phyloP scores from a whole-genome alignment of 2,329 filamentous ascomycete species.

The Colletotrichum ledebouriae region DNA sequence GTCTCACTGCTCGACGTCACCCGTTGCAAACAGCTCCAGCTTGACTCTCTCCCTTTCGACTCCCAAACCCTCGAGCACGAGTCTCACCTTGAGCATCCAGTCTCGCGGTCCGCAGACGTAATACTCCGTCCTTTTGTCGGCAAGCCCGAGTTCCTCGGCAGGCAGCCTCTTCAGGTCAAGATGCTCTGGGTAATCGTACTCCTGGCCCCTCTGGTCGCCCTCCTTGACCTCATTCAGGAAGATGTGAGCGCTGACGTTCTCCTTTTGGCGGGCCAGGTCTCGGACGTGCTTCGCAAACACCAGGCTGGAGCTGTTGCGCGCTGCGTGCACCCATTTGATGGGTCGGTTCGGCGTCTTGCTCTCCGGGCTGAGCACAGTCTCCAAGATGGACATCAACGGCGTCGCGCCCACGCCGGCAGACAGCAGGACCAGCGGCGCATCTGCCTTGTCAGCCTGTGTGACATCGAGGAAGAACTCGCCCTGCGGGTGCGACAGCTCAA shows the following conservation, averaged over 20 bases:
- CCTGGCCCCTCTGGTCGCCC: conserved; percentile 60
- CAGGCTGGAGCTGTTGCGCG: conserved; percentile 62
- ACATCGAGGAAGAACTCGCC: conserved; percentile 74
- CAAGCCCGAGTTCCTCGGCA: conserved; percentile 65
- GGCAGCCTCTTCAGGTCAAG: conserved; percentile 71
- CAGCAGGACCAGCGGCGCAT: conserved; percentile 72
- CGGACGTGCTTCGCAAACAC: conserved; percentile 69
- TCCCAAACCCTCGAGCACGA: conserved; percentile 65
- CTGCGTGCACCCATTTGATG: conserved; percentile 74
- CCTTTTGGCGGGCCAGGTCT: conserved; percentile 56
- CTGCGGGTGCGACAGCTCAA: conserved; percentile 68
- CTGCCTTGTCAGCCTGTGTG: conserved; percentile 53
- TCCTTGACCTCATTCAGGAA: conserved; percentile 68
- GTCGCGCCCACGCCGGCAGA: conserved; percentile 79
- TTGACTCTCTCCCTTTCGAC: conserved; percentile 71
- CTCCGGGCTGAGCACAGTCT: conserved; percentile 57
- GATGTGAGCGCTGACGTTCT: conserved; percentile 65
- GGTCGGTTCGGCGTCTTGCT: conserved; percentile 53
- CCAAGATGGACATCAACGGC: conserved; percentile 75
- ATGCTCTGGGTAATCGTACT: conserved; percentile 72
- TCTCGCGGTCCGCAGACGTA: conserved; percentile 78
- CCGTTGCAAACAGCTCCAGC: conserved; percentile 77
- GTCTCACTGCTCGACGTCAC: conserved; percentile 51
- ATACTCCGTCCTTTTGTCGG: conserved; percentile 70
- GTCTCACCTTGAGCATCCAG: conserved; percentile 76